Conservation (phyloP, 1,139 yeast genomes). For the Tardiomyces digboiensis region DNA sequence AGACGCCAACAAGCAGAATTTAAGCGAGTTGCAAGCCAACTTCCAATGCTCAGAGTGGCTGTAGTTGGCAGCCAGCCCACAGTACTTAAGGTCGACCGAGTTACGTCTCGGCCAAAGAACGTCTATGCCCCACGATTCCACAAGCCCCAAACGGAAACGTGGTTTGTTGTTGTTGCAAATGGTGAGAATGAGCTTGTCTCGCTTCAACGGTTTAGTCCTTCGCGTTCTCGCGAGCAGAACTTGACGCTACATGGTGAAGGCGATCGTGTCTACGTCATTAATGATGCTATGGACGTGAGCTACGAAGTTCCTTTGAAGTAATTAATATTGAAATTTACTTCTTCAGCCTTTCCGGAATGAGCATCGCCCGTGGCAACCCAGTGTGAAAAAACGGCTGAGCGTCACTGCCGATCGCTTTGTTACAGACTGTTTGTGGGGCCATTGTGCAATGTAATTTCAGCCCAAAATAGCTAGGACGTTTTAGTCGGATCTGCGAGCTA, state of each 20-base stretch:
- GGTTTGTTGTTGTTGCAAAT: constrained; percentile 56
- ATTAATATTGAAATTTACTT: too few species aligned
- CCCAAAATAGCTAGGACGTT: too few species aligned
- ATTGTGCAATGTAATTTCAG: too few species aligned
- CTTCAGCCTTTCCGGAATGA: too few species aligned
- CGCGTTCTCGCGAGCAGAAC: neutral
- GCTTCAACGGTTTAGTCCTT: neutral
- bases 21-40: constrained; percentile 32
- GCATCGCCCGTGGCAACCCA: too few species aligned
- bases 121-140: constrained; percentile 79
- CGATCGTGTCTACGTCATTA: neutral
- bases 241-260: neutral
- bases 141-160: constrained; percentile 85
- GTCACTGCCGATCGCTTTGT: too few species aligned
- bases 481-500: too few species aligned
- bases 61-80: neutral
- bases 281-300: neutral
- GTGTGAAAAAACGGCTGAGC: too few species aligned
- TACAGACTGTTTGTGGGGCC: too few species aligned
- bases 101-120: constrained; percentile 19
- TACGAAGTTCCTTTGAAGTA: neutral
- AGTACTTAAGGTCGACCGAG: constrained; percentile 1
- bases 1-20: constrained; percentile 24
- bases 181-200: neutral
- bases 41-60: constrained; percentile 15